Conservation (phyloP, 2,329 filamentous ascomycete species). For the Cercospora zeina region DNA sequence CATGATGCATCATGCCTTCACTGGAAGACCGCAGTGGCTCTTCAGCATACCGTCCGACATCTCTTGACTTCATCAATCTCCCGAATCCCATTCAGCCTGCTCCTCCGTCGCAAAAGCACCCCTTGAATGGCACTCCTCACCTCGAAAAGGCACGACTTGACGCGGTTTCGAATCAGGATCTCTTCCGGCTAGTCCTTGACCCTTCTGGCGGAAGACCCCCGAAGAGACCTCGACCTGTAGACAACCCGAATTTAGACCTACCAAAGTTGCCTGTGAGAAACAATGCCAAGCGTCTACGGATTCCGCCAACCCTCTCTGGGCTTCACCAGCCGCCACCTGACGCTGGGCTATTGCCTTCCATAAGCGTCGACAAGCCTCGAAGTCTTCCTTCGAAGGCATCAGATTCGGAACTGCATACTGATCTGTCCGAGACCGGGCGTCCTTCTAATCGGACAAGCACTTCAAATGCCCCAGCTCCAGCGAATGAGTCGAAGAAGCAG, state of each 20-base stretch:
- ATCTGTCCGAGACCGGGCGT: background rate
- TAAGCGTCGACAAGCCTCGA: slow-evolving; percentile 43
- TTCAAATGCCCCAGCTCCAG: slow-evolving; percentile 29
- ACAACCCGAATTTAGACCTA: slow-evolving; percentile 30
- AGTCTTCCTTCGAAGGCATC: slow-evolving; percentile 20
- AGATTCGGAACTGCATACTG: background rate
- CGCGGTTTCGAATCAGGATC: slow-evolving; percentile 32
- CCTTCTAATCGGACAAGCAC: background rate
- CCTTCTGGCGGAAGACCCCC: slow-evolving; percentile 39
- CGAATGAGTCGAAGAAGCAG: slow-evolving; percentile 27
- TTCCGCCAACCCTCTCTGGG: slow-evolving; percentile 57
- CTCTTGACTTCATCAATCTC: slow-evolving; percentile 40
- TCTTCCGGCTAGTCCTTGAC: slow-evolving; percentile 33
- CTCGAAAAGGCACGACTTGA: slow-evolving; percentile 33
- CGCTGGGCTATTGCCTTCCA: slow-evolving; percentile 61
- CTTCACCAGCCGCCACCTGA: slow-evolving; percentile 65
- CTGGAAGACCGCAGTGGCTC: slow-evolving; percentile 19
- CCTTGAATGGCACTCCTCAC: slow-evolving; percentile 37
- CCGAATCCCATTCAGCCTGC: slow-evolving; percentile 43
- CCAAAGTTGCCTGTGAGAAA: slow-evolving; percentile 43
- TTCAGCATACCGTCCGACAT: slow-evolving; percentile 34
- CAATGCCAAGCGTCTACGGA: slow-evolving; percentile 41
- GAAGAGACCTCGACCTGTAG: slow-evolving; percentile 31
- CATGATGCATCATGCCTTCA: slow-evolving; percentile 18
- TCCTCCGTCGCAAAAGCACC: slow-evolving; percentile 39